phyloP scores from a whole-genome alignment of 169 alveolate genomes.

The Plasmodium falciparum region DNA sequence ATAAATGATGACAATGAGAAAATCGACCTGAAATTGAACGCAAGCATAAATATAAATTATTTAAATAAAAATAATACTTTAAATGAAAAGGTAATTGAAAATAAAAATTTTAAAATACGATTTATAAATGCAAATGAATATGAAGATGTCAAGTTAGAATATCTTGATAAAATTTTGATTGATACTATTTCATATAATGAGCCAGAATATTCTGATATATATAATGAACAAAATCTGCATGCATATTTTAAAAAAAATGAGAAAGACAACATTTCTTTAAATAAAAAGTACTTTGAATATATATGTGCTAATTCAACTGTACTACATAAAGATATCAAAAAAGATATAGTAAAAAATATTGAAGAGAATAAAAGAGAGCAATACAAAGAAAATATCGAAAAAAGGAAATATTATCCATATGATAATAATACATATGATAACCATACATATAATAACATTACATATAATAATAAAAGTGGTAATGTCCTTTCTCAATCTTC shows the following conservation, averaged over 20 bases:
- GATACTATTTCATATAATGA: constrained; percentile 53
- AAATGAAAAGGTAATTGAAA: constrained; percentile 22
- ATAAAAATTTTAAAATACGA: constrained; percentile 26
- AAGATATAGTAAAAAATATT: constrained; percentile 2
- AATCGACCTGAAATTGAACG: constrained; percentile 27
- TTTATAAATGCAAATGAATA: constrained; percentile 45
- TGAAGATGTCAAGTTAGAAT: constrained; percentile 41
- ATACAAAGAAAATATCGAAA: background rate
- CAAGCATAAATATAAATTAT: constrained; percentile 26
- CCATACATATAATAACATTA: too few relatives aligned
- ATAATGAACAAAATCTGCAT: constrained; percentile 29
- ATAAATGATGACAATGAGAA: constrained; percentile 30
- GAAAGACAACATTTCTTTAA: constrained; percentile 8
- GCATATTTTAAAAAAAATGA: constrained; percentile 54
- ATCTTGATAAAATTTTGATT: constrained; percentile 21
- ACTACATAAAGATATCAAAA: constrained; percentile 12
- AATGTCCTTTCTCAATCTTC: too few relatives aligned
- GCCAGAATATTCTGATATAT: constrained; percentile 51
- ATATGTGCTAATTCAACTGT: constrained; percentile 42
- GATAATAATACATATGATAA: too few relatives aligned
- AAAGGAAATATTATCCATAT: background rate
- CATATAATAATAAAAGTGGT: too few relatives aligned
- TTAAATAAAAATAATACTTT: constrained; percentile 35
- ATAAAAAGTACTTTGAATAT: constrained; percentile 24
- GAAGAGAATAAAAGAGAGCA: background rate